Evolutionary conservation across 1,284 basidiomycete genomes (phyloP), one percentile per base, ranked within the genome.

Genomic region (Heliocybe sulcata): DNA sequence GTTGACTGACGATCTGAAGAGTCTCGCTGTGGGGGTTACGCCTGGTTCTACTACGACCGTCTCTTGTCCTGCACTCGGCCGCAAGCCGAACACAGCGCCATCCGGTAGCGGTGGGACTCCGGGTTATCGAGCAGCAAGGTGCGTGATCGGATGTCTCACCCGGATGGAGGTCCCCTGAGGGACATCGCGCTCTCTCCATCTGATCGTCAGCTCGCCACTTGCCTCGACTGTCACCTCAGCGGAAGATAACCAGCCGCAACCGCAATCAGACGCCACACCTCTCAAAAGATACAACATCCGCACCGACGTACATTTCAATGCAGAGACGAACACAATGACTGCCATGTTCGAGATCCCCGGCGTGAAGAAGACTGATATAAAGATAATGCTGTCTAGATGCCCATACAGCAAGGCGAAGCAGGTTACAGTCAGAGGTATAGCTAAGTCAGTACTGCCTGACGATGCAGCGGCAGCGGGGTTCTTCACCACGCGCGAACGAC

Each of bases 301-400:
- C 59, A 70, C 79, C 35, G 83, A 85, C 67, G 64, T 79, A n/a
- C 72, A 78, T 63, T 81, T 76, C 65, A 72, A 81, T 64, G 61
- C 64, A 33, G 66, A 71, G 22, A 74, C 71, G 45, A 72, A 72
- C 61, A 60, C 73, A 51, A 64, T 86, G 60, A 76, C 74, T 55
- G 81, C 78, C 50, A 72, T 80, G 67, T 75, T 85, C 65, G 83
- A 87, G 67, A 68, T 85, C 25, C 85, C 85, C 9, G 85, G 85
- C 26, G 69, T 85, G 60, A 77, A 74, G 64, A 76, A 72, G 57
- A 60, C 66, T 53, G 79, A 84, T 61, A 59, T 87, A 38, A 72
- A 65, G 56, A 68, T 86, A 65, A 72, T 70, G 49, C 74, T 87
- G 56, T 74, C 75, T 45, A 77, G 76, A 56, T 81, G 80, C 60